Percentiles rank a stretch among this genome's conserved stretches.
Conservation (phyloP, 768 basidiomycete species). For the Pleurotus eryngii region DNA sequence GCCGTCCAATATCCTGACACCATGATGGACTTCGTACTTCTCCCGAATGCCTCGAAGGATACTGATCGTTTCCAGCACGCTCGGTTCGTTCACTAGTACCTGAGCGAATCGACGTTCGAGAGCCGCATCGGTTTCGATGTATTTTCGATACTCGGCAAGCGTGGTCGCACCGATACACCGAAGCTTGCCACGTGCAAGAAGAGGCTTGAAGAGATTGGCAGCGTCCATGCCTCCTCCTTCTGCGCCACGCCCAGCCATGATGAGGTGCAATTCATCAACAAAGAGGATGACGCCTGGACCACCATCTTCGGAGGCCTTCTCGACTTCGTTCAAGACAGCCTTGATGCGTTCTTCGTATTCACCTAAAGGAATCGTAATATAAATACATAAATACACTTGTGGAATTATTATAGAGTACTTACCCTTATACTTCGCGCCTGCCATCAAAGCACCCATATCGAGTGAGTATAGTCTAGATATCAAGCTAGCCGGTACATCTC, state of each 20-base stretch:
- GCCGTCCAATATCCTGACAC: slow-evolving; percentile 84
- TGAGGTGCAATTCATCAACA: slow-evolving; percentile 91
- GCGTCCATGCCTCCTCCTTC: slow-evolving; percentile 94
- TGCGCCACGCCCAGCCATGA: slow-evolving; percentile 85
- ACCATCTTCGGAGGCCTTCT: slow-evolving; percentile 76
- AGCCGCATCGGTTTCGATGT: slow-evolving; percentile 91
- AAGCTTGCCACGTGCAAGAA: slow-evolving; percentile 80
- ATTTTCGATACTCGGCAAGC: slow-evolving; percentile 86
- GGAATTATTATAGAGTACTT: not conserved
- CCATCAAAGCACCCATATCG: slow-evolving; percentile 96
- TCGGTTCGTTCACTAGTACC: slow-evolving; percentile 89
- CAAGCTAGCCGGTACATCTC: slow-evolving; percentile 80
- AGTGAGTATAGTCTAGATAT: slow-evolving; percentile 78
- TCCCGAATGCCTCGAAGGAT: slow-evolving; percentile 94
- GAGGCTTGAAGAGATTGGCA: slow-evolving; percentile 87
- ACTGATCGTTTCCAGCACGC: slow-evolving; percentile 84
- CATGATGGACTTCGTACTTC: slow-evolving; percentile 91
- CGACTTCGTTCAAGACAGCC: slow-evolving; percentile 86
- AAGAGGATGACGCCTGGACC: slow-evolving; percentile 86
- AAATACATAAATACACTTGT: not conserved
- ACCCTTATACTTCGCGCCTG: slow-evolving; percentile 88
- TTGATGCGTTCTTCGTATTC: slow-evolving; percentile 98
- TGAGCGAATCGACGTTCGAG: slow-evolving; percentile 92
- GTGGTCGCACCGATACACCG: slow-evolving; percentile 88
- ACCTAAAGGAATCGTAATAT: slow-evolving; percentile 12